phyloP scores from a whole-genome alignment of 768 basidiomycete species.

The Antrodiella citrinella region DNA sequence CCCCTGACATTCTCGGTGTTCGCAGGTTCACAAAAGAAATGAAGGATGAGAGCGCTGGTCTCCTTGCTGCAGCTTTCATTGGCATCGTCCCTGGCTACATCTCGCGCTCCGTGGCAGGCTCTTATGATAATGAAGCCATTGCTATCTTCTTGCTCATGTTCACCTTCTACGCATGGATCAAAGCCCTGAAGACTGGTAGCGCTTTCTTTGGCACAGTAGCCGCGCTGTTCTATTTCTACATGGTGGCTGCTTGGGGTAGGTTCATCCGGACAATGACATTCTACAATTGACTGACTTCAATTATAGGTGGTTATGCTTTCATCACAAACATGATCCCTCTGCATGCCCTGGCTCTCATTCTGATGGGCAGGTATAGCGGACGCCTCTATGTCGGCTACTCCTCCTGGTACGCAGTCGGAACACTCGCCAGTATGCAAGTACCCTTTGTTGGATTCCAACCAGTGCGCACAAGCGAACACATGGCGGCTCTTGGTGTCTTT shows the following conservation, averaged over 20 bases:
- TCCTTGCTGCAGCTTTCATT: slow-evolving; percentile 97
- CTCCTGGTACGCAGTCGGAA: slow-evolving; percentile 97
- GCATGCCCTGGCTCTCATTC: slow-evolving; percentile 86
- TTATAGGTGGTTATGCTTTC: slow-evolving; percentile 89
- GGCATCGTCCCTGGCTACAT: slow-evolving; percentile 98
- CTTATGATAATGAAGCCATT: slow-evolving; percentile 99
- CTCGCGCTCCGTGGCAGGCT: slow-evolving; percentile 96
- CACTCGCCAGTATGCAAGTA: slow-evolving; percentile 96
- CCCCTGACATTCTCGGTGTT: slow-evolving; percentile 1
- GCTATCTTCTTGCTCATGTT: slow-evolving; percentile 99
- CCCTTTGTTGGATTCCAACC: slow-evolving; percentile 99
- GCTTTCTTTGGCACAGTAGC: slow-evolving; percentile 86
- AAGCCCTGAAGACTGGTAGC: slow-evolving; percentile 89
- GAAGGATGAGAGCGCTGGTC: slow-evolving; percentile 90
- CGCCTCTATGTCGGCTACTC: slow-evolving; percentile 94
- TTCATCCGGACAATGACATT: slow-evolving; percentile 7
- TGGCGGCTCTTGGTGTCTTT: slow-evolving; percentile 98
- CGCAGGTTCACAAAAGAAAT: slow-evolving; percentile 91
- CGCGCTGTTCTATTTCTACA: slow-evolving; percentile 98
- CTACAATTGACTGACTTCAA: slow-evolving; percentile 2
- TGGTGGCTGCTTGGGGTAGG: slow-evolving; percentile 99
- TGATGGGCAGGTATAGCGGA: slow-evolving; percentile 93
- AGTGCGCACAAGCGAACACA: slow-evolving; percentile 95
- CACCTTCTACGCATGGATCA: slow-evolving; percentile 97
- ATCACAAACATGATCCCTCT: slow-evolving; percentile 99